A percentile compares a stretch with the other conserved stretches of the same genome.
phyloP scores from a whole-genome alignment of 169 alveolate species.

The Plasmodium coatneyi region DNA sequence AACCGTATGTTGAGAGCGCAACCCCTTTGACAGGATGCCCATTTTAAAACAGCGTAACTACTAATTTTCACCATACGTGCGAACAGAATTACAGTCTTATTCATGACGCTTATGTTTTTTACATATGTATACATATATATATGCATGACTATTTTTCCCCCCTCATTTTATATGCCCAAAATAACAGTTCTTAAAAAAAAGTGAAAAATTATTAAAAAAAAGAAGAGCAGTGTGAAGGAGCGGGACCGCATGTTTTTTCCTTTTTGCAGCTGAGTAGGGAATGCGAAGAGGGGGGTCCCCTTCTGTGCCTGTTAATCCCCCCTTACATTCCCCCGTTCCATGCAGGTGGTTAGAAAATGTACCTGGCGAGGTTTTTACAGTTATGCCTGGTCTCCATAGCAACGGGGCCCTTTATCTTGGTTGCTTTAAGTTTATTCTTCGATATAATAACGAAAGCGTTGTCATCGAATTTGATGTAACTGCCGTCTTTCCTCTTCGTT shows the following conservation, averaged over 20 bases:
- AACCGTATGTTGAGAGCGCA: not conserved
- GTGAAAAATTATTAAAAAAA: not conserved
- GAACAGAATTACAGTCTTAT: not conserved
- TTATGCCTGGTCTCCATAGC: slow-evolving; percentile 85
- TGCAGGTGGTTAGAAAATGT: slow-evolving; percentile 73
- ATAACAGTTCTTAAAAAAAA: not conserved
- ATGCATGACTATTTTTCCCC: not conserved
- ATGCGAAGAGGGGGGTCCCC: not conserved
- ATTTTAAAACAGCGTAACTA: not conserved
- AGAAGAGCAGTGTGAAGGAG: not conserved
- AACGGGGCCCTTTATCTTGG: slow-evolving; percentile 86
- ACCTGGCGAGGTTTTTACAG: slow-evolving; percentile 80
- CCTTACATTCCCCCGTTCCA: not conserved
- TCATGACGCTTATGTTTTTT: not conserved
- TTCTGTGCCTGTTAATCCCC: not conserved
- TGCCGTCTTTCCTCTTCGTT: slow-evolving; percentile 85
- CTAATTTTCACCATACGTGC: not conserved
- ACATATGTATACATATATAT: not conserved
- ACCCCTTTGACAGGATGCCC: not conserved
- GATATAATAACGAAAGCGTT: slow-evolving; percentile 85
- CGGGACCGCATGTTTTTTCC: not conserved
- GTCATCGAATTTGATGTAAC: slow-evolving; percentile 86
- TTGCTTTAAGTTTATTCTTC: slow-evolving; percentile 82
- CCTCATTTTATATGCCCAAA: not conserved
- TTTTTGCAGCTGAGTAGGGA: not conserved